Evolutionary conservation across 345 rosid genomes (phyloP).

Genomic region (Leavenworthia alabamica): DNA sequence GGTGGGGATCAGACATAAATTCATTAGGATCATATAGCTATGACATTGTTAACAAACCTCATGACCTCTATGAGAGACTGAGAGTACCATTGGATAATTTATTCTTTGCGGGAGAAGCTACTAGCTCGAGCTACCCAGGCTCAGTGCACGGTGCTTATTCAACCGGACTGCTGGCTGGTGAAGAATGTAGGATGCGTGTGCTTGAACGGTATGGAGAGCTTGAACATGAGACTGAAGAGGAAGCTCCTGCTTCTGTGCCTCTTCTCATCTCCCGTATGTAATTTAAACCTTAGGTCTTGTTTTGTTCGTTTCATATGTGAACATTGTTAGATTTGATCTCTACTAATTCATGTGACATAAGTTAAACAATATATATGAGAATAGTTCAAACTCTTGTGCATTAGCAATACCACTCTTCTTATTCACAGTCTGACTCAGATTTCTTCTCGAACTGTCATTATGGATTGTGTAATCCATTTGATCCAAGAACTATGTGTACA

Average conservation of each 20-base stretch:
- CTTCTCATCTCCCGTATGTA: slow-evolving; percentile 79
- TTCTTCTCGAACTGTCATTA: not conserved
- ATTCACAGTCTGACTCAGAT: not conserved
- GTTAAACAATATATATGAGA: not conserved
- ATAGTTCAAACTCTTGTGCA: not conserved
- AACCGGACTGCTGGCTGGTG: slow-evolving; percentile 82
- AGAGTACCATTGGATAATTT: slow-evolving; percentile 87
- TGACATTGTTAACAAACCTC: slow-evolving; percentile 78
- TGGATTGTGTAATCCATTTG: not conserved
- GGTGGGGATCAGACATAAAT: slow-evolving; percentile 74
- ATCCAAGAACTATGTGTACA: not conserved
- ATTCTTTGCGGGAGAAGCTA: slow-evolving; percentile 99
- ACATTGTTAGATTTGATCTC: not conserved
- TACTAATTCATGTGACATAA: not conserved
- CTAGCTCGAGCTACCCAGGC: slow-evolving; percentile 74
- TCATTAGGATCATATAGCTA: slow-evolving; percentile 93
- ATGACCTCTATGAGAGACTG: slow-evolving; percentile 79
- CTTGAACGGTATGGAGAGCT: slow-evolving; percentile 80
- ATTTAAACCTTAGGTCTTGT: not conserved
- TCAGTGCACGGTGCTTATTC: slow-evolving; percentile 96
- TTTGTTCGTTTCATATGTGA: not conserved
- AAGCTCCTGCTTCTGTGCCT: slow-evolving; percentile 67
- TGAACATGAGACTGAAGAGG: slow-evolving; percentile 64
- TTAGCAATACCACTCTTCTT: not conserved
- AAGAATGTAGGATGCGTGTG: slow-evolving; percentile 93